Percentiles rank a stretch among this genome's conserved stretches.
Conservation (phyloP, 306 rosid species). For the Malus fusca region DNA sequence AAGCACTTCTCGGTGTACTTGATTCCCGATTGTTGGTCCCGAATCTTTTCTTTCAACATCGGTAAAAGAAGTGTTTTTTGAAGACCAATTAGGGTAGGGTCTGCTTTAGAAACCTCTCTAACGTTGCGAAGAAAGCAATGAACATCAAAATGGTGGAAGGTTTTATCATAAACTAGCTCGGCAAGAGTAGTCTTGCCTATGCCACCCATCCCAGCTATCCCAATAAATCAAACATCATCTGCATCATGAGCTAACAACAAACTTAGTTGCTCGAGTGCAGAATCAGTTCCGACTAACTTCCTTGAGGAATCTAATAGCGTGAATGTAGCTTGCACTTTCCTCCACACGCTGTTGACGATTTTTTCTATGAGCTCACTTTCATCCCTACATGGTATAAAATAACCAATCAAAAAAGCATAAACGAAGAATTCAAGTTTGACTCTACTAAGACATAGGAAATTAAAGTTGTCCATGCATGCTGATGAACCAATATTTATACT, state of each 20-base stretch:
- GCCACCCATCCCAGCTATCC: too few species aligned
- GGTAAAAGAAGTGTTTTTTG: constrained; percentile 17
- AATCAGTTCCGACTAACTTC: too few species aligned
- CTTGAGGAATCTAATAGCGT: too few species aligned
- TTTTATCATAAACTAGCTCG: too few species aligned
- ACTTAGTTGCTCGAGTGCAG: too few species aligned
- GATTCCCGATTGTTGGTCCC: too few species aligned
- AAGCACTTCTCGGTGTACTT: neutral
- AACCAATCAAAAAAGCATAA: neutral
- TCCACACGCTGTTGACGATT: neutral
- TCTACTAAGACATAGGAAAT: neutral
- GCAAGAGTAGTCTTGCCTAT: too few species aligned
- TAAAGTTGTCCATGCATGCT: neutral
- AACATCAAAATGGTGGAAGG: neutral
- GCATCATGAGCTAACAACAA: too few species aligned
- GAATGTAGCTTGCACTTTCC: neutral
- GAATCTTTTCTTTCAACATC: constrained; percentile 4
- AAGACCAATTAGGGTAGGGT: constrained; percentile 1
- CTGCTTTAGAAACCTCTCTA: neutral
- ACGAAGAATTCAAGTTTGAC: too few species aligned
- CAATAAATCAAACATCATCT: too few species aligned
- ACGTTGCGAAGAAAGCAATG: neutral
- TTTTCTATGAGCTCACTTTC: neutral
- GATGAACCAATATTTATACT: too few species aligned
- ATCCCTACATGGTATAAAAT: neutral